phyloP scores from a whole-genome alignment of 1,284 basidiomycete genomes.

The Cryptococcus deneoformans region DNA sequence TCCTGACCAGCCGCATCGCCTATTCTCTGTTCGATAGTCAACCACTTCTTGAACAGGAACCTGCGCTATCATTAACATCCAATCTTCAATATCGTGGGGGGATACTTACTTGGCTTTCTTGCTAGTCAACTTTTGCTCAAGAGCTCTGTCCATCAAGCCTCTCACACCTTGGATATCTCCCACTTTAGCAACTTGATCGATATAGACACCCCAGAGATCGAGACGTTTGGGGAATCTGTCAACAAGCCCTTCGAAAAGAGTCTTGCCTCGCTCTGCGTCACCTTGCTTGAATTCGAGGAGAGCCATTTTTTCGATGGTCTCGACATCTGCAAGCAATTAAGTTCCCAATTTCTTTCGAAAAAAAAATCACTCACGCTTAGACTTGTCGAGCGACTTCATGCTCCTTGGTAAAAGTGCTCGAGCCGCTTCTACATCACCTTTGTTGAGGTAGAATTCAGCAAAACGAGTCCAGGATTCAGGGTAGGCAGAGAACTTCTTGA shows the following conservation, averaged over 20 bases:
- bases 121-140: constrained; percentile 81
- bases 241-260: constrained; percentile 94
- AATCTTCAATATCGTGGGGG: not conserved
- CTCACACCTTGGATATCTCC: constrained; percentile 72
- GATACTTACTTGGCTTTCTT: constrained; percentile 84
- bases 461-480: constrained; percentile 91
- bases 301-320: constrained; percentile 91
- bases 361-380: constrained; percentile 68
- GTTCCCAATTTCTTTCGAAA: not conserved
- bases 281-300: constrained; percentile 94
- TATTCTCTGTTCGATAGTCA: constrained; percentile 78
- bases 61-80: constrained; percentile 47
- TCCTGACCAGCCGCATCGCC: constrained; percentile 83
- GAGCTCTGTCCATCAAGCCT: constrained; percentile 76
- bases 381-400: constrained; percentile 88
- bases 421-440: constrained; percentile 71
- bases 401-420: constrained; percentile 84
- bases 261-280: constrained; percentile 90
- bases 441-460: constrained; percentile 70
- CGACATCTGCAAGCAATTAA: constrained; percentile 63
- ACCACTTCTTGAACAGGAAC: constrained; percentile 97
- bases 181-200: constrained; percentile 87
- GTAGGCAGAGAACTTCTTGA: constrained; percentile 89
- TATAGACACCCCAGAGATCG: constrained; percentile 95
- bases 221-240: constrained; percentile 91